phyloP scores from a whole-genome alignment of 164 flowering plant genomes.

The Umbellularia californica region DNA sequence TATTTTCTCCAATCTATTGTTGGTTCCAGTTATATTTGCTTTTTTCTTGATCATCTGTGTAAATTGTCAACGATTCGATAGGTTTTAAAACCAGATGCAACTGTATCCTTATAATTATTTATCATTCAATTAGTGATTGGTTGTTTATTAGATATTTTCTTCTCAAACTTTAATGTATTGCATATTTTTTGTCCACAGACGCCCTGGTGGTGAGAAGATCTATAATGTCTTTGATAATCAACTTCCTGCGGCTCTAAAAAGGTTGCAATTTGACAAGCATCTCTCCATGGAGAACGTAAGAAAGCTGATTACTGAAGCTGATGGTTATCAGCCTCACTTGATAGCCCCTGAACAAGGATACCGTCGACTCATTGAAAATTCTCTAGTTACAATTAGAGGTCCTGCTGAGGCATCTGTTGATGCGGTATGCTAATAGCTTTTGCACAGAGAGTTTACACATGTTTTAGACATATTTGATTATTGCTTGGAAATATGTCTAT shows the following conservation, averaged over 20 bases:
- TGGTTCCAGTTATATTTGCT: too few relatives aligned
- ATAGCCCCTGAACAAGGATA: conserved; percentile 91
- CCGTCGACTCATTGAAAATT: conserved; percentile 84
- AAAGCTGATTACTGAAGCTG: conserved; percentile 79
- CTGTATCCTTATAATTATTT: too few relatives aligned
- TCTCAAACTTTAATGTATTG: too few relatives aligned
- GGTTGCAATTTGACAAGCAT: conserved; percentile 80
- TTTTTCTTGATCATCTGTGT: too few relatives aligned
- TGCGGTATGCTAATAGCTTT: conserved; percentile 47
- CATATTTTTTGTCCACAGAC: conserved; percentile 33
- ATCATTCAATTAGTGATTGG: too few relatives aligned
- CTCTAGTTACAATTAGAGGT: conserved; percentile 71
- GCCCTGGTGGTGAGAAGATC: conserved; percentile 79
- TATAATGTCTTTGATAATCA: conserved; percentile 79
- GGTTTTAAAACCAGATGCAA: too few relatives aligned
- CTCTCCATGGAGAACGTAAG: conserved; percentile 77
- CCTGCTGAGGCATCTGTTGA: conserved; percentile 96
- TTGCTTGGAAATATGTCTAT: too few relatives aligned
- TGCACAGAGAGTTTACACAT: not conserved
- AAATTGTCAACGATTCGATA: too few relatives aligned
- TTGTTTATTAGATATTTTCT: too few relatives aligned
- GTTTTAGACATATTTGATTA: too few relatives aligned
- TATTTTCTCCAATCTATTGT: too few relatives aligned
- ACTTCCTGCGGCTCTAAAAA: conserved; percentile 80
- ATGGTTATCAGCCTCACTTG: conserved; percentile 83